Evolutionary conservation across 2,329 filamentous ascomycete species (phyloP), one percentile per base, ranked within the genome.

Genomic region (Diatrype stigma): DNA sequence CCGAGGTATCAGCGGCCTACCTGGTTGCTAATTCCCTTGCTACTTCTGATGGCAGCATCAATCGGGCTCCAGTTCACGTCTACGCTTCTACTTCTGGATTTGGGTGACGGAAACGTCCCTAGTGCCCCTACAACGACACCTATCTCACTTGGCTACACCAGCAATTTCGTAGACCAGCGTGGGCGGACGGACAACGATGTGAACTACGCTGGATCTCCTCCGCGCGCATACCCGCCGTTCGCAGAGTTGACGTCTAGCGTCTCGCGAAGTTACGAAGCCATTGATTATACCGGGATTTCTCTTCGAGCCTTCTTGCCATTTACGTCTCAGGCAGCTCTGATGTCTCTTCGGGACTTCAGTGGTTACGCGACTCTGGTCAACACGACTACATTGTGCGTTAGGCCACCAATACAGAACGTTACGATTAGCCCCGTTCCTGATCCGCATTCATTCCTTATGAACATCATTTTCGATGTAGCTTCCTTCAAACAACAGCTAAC

Each of bases 261-360:
- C 16, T 11, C n/a, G 11, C 23, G 16, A n/a, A 47, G 14, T 17
- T 16, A 37, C 34, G 23, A 47, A 19, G 2, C 22, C 23, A 42
- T 47, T 35, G 34, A 45, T 34, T 44, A 47, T 34, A 50, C 48
- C n/a, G 42, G 48, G 2, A 3, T 38, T 16, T 45, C 28, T 46
- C 12, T 46, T 8, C 32, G 49, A 23, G 49, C 49, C 17, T 47
- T 51, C 30, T 26, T 51, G n/a, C 49, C 49, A 6, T 11, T 47
- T 3, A 51, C 32, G 11, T 47, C 37, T 3, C 45, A 47, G 21
- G 17, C 49, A 26, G 17, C 12, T 5, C 44, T 42, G 2, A 35
- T 47, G 30, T 47, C 49, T 3, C 32, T 51, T 16, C 21, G 45
- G 16, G 47, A 51, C n/a, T 51, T 42, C 17, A 51, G 22, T n/a